Evolutionary conservation across 371 early-diverging fungal genomes (phyloP), one percentile per base, ranked within the genome.

Genomic region (Syncephalastrum racemosum): DNA sequence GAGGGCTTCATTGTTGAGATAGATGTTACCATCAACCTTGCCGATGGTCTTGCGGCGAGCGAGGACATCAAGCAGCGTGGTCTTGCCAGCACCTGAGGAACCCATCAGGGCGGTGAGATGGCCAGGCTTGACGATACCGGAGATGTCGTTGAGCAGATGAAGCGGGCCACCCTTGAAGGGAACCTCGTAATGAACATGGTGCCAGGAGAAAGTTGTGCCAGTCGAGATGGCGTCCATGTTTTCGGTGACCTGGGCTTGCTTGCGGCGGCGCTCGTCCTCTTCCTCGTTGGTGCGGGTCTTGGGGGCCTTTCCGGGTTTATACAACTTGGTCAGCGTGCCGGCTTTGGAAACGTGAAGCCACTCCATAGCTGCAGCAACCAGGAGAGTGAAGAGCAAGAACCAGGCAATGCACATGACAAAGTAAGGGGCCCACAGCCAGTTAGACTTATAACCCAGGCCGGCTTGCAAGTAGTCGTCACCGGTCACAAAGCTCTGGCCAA

Each of bases 11-110:
- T 73, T 78, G 76, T 85, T 76, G 79, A 92, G 54, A 59, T 75
- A 78, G 39, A 90, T 72, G 25, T 74, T 68, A 19, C 94, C 94
- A 5, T 85, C 77, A 3, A 90, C 75, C 8, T 73, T 85, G 31
- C 92, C 92, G 46, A 83, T 80, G 18, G 87, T 90, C 75, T 90
- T 90, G 59, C 92, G 85, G 61, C 81, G 79, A 25, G 92, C 88
- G 22, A 91, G 70, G 0, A 92, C 80, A 71, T 96, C 95, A 58
- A 93, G 59, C 0, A 95, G 77, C 1, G 94, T 91, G 0, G 94
- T 90, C 71, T 96, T 96, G 49, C 96, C 96, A 41, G 91, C 88
- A 54, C 93, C 93, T 27, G 88, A 87, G 2, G 89, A 81, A 16
- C 94, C 94, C 89, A 95, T 88, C 15, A 95, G 63, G 2, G 94